phyloP scores from a whole-genome alignment of 805 yeast genomes.

The Lachancea meyersii region DNA sequence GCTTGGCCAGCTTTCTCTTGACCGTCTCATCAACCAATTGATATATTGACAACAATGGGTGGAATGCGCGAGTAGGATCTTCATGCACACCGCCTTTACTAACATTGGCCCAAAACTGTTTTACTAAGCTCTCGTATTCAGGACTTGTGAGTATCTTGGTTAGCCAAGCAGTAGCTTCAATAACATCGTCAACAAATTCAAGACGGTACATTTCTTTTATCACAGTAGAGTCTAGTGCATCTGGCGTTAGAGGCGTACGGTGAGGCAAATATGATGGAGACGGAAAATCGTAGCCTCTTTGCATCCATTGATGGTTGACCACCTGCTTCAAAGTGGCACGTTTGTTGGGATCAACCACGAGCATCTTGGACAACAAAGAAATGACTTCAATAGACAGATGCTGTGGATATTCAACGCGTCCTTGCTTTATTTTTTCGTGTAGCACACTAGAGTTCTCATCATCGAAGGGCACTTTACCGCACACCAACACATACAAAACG shows the following conservation, averaged over 20 bases:
- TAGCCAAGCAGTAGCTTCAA: conserved; percentile 50
- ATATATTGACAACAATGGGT: conserved; percentile 84
- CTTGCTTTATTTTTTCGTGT: conserved; percentile 90
- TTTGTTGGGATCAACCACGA: conserved; percentile 79
- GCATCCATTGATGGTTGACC: conserved; percentile 91
- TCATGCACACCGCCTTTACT: conserved; percentile 21
- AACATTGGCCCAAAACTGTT: conserved; percentile 24
- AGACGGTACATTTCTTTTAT: conserved; percentile 68
- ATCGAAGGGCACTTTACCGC: conserved; percentile 98
- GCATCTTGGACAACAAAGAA: conserved; percentile 76
- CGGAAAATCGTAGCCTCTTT: conserved; percentile 71
- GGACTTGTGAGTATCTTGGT: conserved; percentile 53
- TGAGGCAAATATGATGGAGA: conserved; percentile 69
- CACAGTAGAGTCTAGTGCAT: conserved; percentile 44
- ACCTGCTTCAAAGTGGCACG: conserved; percentile 79
- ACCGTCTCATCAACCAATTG: conserved; percentile 79
- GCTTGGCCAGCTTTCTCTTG: conserved; percentile 58
- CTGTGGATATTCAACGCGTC: conserved; percentile 85
- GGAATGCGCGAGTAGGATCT: conserved; percentile 82
- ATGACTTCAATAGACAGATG: conserved; percentile 75
- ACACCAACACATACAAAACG: conserved; percentile 86
- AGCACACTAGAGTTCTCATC: conserved; percentile 87
- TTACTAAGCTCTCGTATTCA: conserved; percentile 41
- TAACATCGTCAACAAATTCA: conserved; percentile 66
- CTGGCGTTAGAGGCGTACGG: conserved; percentile 56